Conservation (phyloP, 495 filamentous ascomycete genomes). For the Antarctomyces pellizariae region DNA sequence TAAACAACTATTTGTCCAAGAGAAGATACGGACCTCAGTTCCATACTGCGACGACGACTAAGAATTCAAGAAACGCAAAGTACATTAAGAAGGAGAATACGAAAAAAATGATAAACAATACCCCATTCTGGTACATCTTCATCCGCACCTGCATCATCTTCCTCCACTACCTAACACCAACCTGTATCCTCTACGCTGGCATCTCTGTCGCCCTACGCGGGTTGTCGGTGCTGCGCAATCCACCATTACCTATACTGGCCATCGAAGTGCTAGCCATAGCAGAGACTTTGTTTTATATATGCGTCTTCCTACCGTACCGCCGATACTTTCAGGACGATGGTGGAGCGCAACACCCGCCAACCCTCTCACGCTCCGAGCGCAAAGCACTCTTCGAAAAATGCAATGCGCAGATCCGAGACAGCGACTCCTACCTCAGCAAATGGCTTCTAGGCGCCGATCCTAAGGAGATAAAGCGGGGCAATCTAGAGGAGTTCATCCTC, state of each 20-base stretch:
- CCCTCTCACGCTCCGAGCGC: constrained; percentile 17
- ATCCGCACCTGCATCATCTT: constrained; percentile 19
- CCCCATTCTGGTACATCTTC: constrained; percentile 8
- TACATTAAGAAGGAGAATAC: too few relatives aligned
- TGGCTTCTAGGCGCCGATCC: constrained; percentile 40
- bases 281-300: constrained; percentile 29
- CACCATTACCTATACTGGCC: constrained; percentile 11
- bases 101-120: too few relatives aligned
- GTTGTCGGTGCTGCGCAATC: constrained; percentile 9
- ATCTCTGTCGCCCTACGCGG: constrained; percentile 14
- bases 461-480: constrained; percentile 37
- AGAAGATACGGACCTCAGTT: too few relatives aligned
- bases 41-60: too few relatives aligned
- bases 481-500: constrained; percentile 36
- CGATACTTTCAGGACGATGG: constrained; percentile 21
- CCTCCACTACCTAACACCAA: constrained; percentile 27
- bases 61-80: too few relatives aligned
- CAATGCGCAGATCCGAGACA: constrained; percentile 26
- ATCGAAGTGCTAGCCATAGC: constrained; percentile 9
- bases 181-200: constrained; percentile 22
- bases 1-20: too few relatives aligned
- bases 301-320: constrained; percentile 30
- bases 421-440: constrained; percentile 27
- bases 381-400: constrained; percentile 29
- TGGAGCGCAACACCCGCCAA: constrained; percentile 26